Base-by-base conservation (phyloP, 1,284 basidiomycete species). In the Fomitopsis pinicola region DNA sequence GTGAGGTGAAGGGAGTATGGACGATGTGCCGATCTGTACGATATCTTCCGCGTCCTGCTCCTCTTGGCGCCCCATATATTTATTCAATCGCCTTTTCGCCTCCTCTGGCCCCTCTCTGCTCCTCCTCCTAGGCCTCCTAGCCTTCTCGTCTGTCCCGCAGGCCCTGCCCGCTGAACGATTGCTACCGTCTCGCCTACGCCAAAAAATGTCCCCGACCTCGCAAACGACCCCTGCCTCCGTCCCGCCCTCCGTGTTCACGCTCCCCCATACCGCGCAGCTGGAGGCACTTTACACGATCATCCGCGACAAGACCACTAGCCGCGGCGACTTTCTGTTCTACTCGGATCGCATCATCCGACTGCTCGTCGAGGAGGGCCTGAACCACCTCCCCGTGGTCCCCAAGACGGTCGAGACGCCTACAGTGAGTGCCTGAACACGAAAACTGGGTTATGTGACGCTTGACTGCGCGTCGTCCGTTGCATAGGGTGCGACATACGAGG, bases 291-390 rank as follows among this genome's bases (percentile, higher is more conserved):
- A 97, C 76, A 98, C 97, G 15, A 97, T 98, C 76, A 97, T 99
- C 72, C 79, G 95, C 55, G 87, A 95, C 75, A 92, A 89, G 76
- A 84, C 87, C 60, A 95, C 94, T 1, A 84, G 78, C 44, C 83
- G 97, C 48, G 95, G 95, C 26, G 97, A 99, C 75, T 99, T 99
- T 72, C 86, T 99, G 67, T 99, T 99, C 79, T 98, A 97, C 73
- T 94, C 93, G 5, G 89, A 91, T 73, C 79, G 89, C 15, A 89
- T 91, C 69, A 92, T 92, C 68, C 79, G 89, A 52, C 71, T 91
- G 61, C 80, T 91, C 58, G 88, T 91, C 40, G 89, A 92, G 72
- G 90, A 91, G 79, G 93, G 96, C n/a, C 78, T 98, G 62, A 98
- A 99, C 76, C 95, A 98, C 75, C 82, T 99, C 8, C 97, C 97